These are phyloP conservation scores for Leucosporidium creatinivorum DNA, from an alignment of 768 basidiomycete species.

Conservation along the genomic window DNA sequence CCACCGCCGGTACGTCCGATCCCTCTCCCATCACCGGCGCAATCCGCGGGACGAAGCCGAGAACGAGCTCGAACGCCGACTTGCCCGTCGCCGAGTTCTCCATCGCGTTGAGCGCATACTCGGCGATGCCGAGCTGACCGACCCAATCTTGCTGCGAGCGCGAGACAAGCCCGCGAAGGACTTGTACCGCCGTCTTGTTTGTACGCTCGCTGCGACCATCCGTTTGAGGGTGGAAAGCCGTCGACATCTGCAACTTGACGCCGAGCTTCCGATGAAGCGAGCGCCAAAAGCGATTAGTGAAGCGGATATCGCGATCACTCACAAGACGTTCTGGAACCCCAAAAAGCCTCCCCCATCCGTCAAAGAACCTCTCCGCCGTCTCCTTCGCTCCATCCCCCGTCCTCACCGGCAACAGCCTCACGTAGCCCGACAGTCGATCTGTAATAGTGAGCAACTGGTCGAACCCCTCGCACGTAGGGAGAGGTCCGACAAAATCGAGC, in stretches of 20 bases:
- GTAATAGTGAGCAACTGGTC: slow-evolving; percentile 9
- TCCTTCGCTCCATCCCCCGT: slow-evolving; percentile 16
- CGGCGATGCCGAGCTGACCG: too few species aligned
- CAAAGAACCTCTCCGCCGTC: slow-evolving; percentile 17
- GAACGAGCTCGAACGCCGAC: too few species aligned
- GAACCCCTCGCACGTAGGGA: not conserved
- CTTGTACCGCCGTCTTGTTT: slow-evolving; percentile 3
- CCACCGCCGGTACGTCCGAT: too few species aligned
- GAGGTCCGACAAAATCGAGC: slow-evolving; percentile 13
- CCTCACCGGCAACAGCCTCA: slow-evolving; percentile 31
- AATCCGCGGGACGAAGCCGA: too few species aligned
- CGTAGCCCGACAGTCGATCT: slow-evolving; percentile 32
- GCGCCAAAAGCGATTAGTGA: slow-evolving; percentile 2
- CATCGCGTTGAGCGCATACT: too few species aligned
- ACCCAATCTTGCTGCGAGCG: too few species aligned
- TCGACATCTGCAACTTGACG: not conserved
- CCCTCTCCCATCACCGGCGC: too few species aligned
- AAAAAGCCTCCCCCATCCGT: not conserved
- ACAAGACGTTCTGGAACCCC: slow-evolving; percentile 1
- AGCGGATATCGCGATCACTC: too few species aligned
- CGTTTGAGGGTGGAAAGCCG: too few species aligned
- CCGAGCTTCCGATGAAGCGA: not conserved
- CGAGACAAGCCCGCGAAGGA: too few species aligned
- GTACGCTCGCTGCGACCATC: slow-evolving; percentile 7
- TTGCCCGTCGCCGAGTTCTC: too few species aligned